Evolutionary conservation across 768 basidiomycete genomes (phyloP).

Genomic region (Amanita exitialis): DNA sequence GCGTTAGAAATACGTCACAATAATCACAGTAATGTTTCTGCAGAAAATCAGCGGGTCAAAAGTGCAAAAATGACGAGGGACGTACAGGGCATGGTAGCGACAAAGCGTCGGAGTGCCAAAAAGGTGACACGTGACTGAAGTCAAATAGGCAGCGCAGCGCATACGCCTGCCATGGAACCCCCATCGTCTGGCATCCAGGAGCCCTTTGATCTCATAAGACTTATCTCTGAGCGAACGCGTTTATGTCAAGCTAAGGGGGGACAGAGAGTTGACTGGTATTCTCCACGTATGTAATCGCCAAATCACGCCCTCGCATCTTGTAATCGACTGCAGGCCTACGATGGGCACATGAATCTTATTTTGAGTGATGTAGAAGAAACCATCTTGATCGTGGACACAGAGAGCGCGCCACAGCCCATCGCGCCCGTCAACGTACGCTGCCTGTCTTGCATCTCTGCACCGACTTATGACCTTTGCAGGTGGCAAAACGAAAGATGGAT

Average conservation of each 20-base stretch:
- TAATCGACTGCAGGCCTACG: conserved; percentile 68
- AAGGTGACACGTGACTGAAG: neutral
- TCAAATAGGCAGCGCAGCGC: conserved; percentile 2
- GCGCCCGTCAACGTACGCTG: conserved; percentile 55
- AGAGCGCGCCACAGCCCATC: conserved; percentile 45
- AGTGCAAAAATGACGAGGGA: conserved; percentile 6
- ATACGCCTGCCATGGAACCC: conserved; percentile 47
- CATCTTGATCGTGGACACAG: conserved; percentile 92
- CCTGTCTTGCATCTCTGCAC: neutral
- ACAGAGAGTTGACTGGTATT: conserved; percentile 84
- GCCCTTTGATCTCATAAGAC: conserved; percentile 94
- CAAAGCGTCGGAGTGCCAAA: conserved; percentile 8
- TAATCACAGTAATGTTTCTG: conserved; percentile 95
- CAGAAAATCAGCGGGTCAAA: conserved; percentile 4
- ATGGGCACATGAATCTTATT: conserved; percentile 99
- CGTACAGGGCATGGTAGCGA: conserved; percentile 57
- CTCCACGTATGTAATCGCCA: conserved; percentile 61
- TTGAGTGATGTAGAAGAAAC: conserved; percentile 97
- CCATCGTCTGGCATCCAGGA: conserved; percentile 77
- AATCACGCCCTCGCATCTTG: conserved; percentile 5
- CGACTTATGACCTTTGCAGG: conserved; percentile 29
- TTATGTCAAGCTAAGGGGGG: conserved; percentile 94
- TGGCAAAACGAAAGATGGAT: conserved; percentile 89
- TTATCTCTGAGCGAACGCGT: conserved; percentile 96
- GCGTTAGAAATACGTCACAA: conserved; percentile 89